Evolutionary conservation across 495 filamentous ascomycete species (phyloP).

Genomic region (Daldinia bambusicola): DNA sequence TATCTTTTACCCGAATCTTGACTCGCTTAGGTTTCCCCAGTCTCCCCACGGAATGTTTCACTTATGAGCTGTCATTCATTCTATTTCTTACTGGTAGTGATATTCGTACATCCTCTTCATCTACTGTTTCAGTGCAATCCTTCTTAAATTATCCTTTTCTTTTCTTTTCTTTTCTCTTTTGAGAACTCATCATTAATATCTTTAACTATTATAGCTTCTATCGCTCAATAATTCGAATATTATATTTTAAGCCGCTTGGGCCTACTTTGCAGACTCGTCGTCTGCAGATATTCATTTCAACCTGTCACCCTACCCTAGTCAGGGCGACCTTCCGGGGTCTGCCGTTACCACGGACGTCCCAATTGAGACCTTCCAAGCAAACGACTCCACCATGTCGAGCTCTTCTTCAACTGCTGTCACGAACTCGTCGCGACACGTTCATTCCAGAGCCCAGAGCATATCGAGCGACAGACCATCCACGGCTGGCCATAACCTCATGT

Average conservation of each 20-base stretch:
- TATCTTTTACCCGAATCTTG: slow-evolving; percentile 15
- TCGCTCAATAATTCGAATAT: slow-evolving; percentile 26
- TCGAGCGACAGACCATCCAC: slow-evolving; percentile 66
- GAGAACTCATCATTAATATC: slow-evolving; percentile 32
- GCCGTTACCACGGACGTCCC: slow-evolving; percentile 46
- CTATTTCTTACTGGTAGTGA: slow-evolving; percentile 36
- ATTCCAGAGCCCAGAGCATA: slow-evolving; percentile 62
- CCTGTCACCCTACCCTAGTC: slow-evolving; percentile 39
- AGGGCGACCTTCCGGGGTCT: slow-evolving; percentile 44
- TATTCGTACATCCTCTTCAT: slow-evolving; percentile 28
- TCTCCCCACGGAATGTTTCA: slow-evolving; percentile 44
- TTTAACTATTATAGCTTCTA: slow-evolving; percentile 20
- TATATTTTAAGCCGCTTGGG: slow-evolving; percentile 13
- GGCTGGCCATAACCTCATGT: slow-evolving; percentile 62
- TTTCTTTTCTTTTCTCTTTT: too few relatives aligned
- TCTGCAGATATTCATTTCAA: slow-evolving; percentile 39
- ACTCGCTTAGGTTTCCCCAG: slow-evolving; percentile 38
- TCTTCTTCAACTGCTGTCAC: slow-evolving; percentile 50
- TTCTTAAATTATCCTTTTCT: slow-evolving; percentile 8
- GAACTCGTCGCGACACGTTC: slow-evolving; percentile 52
- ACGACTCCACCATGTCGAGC: slow-evolving; percentile 55
- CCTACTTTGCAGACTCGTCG: slow-evolving; percentile 22
- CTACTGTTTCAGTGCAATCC: slow-evolving; percentile 31
- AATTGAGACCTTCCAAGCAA: slow-evolving; percentile 40
- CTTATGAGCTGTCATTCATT: slow-evolving; percentile 37